Evolutionary conservation across 2,329 filamentous ascomycete species (phyloP).

Genomic region (Nemania sp.): DNA sequence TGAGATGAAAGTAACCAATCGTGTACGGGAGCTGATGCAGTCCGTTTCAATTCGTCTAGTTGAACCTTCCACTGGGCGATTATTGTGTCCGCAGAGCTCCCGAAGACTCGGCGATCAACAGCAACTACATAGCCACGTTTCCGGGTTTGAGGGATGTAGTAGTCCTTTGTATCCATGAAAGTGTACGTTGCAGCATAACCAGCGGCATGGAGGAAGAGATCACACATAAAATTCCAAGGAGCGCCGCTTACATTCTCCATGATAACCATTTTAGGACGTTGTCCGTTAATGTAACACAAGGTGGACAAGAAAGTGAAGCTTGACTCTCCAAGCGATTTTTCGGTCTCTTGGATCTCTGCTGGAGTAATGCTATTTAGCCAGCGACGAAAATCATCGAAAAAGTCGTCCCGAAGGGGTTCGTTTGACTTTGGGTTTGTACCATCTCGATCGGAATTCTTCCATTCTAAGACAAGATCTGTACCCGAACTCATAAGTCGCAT

Average conservation of each 20-base stretch:
- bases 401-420: constrained; percentile 34
- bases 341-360: constrained; percentile 59
- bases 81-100: constrained; percentile 44
- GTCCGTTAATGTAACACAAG: constrained; percentile 65
- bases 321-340: constrained; percentile 73
- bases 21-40: constrained; percentile 71
- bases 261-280: constrained; percentile 72
- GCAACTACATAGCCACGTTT: constrained; percentile 70
- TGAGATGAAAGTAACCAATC: constrained; percentile 70
- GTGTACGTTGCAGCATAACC: constrained; percentile 66
- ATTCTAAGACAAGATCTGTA: constrained; percentile 54
- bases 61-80: constrained; percentile 57
- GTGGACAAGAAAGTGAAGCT: constrained; percentile 73
- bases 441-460: background rate
- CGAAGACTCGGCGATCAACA: constrained; percentile 57
- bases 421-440: background rate
- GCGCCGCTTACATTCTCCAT: constrained; percentile 77
- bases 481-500: constrained; percentile 4
- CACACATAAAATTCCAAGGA: constrained; percentile 68
- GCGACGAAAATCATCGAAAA: constrained; percentile 17
- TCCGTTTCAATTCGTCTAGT: constrained; percentile 63
- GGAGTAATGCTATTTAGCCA: constrained; percentile 52
- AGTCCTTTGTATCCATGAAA: constrained; percentile 75
- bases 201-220: constrained; percentile 55
- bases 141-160: constrained; percentile 78